Evolutionary conservation across 768 basidiomycete species (phyloP).

Genomic region (Scleroderma bovista): DNA sequence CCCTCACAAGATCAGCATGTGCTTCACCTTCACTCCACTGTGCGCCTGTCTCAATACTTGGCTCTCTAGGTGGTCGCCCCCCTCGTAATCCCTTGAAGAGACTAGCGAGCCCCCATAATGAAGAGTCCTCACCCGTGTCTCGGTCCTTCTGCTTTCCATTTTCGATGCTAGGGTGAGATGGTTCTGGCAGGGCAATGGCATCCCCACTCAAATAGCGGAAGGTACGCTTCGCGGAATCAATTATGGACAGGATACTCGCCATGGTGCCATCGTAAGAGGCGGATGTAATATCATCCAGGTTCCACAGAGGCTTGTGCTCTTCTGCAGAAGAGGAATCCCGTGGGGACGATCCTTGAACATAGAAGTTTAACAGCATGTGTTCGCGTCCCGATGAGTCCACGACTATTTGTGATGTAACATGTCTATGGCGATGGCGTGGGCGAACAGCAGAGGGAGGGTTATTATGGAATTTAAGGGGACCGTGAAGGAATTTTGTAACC

Average conservation of each 20-base stretch:
- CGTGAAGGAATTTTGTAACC: conserved; percentile 66
- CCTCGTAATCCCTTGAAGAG: conserved; percentile 63
- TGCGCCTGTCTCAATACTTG: conserved; percentile 35
- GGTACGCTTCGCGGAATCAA: conserved; percentile 48
- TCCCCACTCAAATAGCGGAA: conserved; percentile 75
- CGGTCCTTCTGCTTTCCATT: conserved; percentile 27
- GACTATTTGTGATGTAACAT: conserved; percentile 73
- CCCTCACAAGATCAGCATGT: conserved; percentile 73
- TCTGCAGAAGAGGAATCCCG: conserved; percentile 29
- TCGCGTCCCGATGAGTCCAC: conserved; percentile 70
- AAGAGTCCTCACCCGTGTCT: conserved; percentile 25
- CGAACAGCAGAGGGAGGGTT: conserved; percentile 71
- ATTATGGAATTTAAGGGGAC: conserved; percentile 71
- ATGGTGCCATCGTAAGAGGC: conserved; percentile 54
- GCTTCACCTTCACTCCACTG: conserved; percentile 72
- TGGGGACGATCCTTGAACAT: conserved; percentile 57
- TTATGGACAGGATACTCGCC: conserved; percentile 33
- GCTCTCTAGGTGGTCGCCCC: conserved; percentile 26
- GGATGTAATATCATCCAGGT: conserved; percentile 38
- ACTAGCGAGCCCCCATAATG: conserved; percentile 54
- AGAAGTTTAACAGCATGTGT: conserved; percentile 83
- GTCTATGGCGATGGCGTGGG: conserved; percentile 78
- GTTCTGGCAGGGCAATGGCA: conserved; percentile 34
- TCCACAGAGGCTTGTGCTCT: conserved; percentile 9
- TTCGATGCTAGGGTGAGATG: conserved; percentile 22